These are phyloP conservation scores for Penicillium paradoxum DNA, from an alignment of 495 filamentous ascomycete species.

Conservation along the genomic window DNA sequence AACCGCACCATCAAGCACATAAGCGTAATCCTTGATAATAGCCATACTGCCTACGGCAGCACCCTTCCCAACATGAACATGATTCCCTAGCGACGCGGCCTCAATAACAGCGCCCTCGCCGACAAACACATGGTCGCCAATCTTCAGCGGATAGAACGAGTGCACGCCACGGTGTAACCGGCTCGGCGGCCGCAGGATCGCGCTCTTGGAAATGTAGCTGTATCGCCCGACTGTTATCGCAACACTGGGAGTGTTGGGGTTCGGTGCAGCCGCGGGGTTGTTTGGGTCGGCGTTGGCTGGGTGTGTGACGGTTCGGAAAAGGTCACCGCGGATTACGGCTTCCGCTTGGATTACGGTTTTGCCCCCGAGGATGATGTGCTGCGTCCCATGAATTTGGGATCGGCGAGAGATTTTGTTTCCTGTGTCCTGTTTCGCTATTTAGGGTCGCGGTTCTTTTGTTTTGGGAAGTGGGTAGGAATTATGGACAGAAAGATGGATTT, in stretches of 20 bases:
- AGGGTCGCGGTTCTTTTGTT: background rate
- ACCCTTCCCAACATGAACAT: constrained; percentile 74
- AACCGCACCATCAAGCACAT: constrained; percentile 75
- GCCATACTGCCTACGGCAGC: constrained; percentile 75
- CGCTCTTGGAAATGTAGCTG: constrained; percentile 72
- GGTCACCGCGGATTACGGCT: constrained; percentile 87
- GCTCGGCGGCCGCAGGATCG: constrained; percentile 70
- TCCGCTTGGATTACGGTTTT: constrained; percentile 91
- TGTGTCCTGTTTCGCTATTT: constrained; percentile 62
- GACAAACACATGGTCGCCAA: constrained; percentile 89
- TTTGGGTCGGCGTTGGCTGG: constrained; percentile 20
- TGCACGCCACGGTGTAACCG: constrained; percentile 53
- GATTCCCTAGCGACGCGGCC: constrained; percentile 70
- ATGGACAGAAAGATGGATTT: background rate
- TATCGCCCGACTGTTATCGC: constrained; percentile 84
- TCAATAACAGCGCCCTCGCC: constrained; percentile 68
- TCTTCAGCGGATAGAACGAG: constrained; percentile 79
- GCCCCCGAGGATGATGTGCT: constrained; percentile 95
- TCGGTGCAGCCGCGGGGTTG: constrained; percentile 9
- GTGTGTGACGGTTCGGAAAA: constrained; percentile 50
- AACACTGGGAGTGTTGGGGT: constrained; percentile 30
- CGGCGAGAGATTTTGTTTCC: constrained; percentile 97
- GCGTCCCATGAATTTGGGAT: constrained; percentile 82
- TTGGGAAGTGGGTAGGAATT: background rate
- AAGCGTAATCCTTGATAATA: constrained; percentile 86